Percentiles rank a stretch among this genome's conserved stretches.
These are phyloP conservation scores for Cucumis cinereus DNA, from an alignment of 306 rosid genomes.

Conservation along the genomic window DNA sequence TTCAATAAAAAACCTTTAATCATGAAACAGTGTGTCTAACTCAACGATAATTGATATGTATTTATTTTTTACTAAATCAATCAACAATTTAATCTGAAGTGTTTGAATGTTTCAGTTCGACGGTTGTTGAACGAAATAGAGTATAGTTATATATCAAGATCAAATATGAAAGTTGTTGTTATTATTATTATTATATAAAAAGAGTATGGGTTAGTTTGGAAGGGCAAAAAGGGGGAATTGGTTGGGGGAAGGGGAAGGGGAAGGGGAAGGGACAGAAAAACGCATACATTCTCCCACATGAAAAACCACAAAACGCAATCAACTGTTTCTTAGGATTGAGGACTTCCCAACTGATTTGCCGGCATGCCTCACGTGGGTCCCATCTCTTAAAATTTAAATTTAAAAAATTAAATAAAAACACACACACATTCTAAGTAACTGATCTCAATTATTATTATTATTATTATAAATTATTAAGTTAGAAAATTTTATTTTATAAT, in stretches of 20 bases:
- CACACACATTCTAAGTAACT: neutral
- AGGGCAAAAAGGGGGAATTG: neutral
- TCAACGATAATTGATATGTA: too few species aligned
- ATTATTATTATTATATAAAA: too few species aligned
- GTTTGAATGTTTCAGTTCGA: too few species aligned
- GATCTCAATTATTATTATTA: neutral
- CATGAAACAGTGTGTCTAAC: too few species aligned
- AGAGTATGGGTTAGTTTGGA: neutral
- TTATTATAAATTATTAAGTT: neutral
- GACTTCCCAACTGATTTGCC: conserved; percentile 9
- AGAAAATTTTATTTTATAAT: neutral
- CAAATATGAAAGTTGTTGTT: too few species aligned
- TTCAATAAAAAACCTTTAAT: neutral
- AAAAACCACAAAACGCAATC: neutral
- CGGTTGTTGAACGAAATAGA: too few species aligned
- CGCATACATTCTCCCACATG: conserved; percentile 2
- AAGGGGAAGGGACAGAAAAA: neutral
- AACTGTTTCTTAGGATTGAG: conserved; percentile 9
- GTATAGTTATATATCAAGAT: too few species aligned
- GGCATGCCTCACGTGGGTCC: conserved; percentile 6
- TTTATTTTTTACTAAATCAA: too few species aligned
- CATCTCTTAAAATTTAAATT: neutral
- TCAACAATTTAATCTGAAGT: too few species aligned
- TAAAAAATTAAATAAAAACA: neutral
- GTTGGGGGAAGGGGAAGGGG: too few species aligned